A percentile compares a stretch with the other conserved stretches of the same genome.
Conservation (phyloP, 169 alveolate genomes). For the Eimeria mitis region DNA sequence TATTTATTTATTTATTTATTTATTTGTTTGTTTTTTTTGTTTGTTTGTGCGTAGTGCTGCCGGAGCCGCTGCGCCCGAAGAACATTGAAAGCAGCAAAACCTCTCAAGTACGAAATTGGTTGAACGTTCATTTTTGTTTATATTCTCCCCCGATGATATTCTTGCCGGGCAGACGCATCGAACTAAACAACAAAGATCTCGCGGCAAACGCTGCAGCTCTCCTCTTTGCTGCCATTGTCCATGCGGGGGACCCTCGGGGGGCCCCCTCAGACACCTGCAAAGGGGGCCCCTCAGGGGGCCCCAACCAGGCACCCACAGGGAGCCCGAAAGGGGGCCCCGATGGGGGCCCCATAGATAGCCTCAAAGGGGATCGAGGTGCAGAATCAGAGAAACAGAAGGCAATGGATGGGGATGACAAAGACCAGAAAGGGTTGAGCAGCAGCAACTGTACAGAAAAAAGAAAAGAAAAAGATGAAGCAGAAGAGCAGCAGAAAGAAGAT, state of each 20-base stretch:
- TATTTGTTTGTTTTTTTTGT: too few relatives aligned
- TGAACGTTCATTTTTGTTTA: slow-evolving; percentile 69
- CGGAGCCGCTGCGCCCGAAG: slow-evolving; percentile 66
- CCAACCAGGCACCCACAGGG: too few relatives aligned
- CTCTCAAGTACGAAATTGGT: slow-evolving; percentile 77
- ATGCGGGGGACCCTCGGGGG: background rate
- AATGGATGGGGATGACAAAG: background rate
- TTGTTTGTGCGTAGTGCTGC: slow-evolving; percentile 37
- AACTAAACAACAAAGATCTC: slow-evolving; percentile 37
- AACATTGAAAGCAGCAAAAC: slow-evolving; percentile 62
- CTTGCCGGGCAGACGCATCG: slow-evolving; percentile 43
- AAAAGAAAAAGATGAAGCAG: background rate
- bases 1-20: background rate
- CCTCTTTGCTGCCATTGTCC: slow-evolving; percentile 64
- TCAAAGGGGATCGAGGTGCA: background rate
- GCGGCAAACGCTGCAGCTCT: slow-evolving; percentile 51
- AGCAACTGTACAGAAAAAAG: background rate
- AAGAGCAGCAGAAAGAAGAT: background rate
- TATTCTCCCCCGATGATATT: slow-evolving; percentile 73
- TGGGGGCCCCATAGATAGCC: too few relatives aligned
- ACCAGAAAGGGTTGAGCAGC: background rate
- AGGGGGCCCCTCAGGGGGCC: background rate
- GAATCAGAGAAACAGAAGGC: background rate
- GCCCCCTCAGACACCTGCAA: background rate
- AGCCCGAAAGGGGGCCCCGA: too few relatives aligned